Evolutionary conservation across 306 rosid genomes (phyloP).

Genomic region (Gillenia trifoliata): DNA sequence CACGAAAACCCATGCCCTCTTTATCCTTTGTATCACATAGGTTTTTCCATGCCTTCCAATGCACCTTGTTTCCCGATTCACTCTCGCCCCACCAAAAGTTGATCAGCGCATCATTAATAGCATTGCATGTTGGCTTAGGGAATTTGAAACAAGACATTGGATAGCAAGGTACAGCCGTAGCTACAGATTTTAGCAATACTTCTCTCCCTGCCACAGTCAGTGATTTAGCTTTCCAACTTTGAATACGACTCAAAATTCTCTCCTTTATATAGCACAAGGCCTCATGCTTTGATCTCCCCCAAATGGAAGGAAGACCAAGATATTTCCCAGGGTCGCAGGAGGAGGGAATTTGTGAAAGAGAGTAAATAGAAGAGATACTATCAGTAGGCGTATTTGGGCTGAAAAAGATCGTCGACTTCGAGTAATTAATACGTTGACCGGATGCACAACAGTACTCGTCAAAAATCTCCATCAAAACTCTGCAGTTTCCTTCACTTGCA

Average conservation of each 20-base stretch:
- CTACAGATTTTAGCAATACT: too few species aligned
- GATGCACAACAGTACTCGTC: background rate
- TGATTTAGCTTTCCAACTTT: background rate
- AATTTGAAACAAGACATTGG: too few species aligned
- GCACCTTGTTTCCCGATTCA: too few species aligned
- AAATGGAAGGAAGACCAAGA: background rate
- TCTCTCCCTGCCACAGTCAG: background rate
- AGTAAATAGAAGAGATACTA: rapidly evolving
- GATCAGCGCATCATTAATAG: too few species aligned
- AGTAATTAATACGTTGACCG: background rate
- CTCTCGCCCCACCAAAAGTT: too few species aligned
- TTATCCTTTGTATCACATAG: too few species aligned
- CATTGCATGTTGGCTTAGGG: too few species aligned
- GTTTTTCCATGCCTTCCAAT: too few species aligned
- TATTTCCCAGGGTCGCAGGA: rapidly evolving
- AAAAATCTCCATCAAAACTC: background rate
- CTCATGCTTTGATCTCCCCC: background rate
- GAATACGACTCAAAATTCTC: background rate
- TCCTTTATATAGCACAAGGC: background rate
- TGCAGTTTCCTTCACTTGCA: background rate
- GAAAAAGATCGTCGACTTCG: background rate
- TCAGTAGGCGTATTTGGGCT: background rate
- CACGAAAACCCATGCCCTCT: too few species aligned
- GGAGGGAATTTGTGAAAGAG: rapidly evolving
- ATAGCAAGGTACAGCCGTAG: too few species aligned